These are phyloP conservation scores for Trichoderma guizhouense DNA, from an alignment of 2,329 filamentous ascomycete species.

Conservation along the genomic window DNA sequence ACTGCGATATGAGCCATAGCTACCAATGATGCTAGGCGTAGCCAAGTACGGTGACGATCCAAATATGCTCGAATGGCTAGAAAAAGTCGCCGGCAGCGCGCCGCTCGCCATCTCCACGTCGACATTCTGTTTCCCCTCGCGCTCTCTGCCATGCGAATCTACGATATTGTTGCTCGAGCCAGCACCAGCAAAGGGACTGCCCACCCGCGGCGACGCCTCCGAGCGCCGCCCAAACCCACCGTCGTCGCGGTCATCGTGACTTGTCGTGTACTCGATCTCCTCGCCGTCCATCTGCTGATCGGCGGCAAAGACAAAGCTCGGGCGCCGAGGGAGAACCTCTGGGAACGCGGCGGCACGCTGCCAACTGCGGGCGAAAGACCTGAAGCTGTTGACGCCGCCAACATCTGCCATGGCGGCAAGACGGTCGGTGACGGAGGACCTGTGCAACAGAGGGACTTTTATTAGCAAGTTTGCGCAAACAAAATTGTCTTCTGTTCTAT, in stretches of 20 bases:
- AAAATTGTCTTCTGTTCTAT: not conserved
- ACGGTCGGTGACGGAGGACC: conserved; percentile 57
- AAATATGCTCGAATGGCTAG: conserved; percentile 47
- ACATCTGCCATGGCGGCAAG: conserved; percentile 63
- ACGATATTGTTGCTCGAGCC: conserved; percentile 24
- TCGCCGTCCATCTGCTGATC: conserved; percentile 41
- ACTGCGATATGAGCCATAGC: conserved; percentile 58
- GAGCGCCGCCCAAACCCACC: conserved; percentile 52
- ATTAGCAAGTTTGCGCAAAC: not conserved
- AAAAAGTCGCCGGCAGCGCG: conserved; percentile 29
- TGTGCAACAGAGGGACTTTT: conserved; percentile 26
- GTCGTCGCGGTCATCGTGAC: conserved; percentile 37
- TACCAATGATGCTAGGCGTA: conserved; percentile 67
- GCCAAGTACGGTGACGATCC: conserved; percentile 58
- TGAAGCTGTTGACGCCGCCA: conserved; percentile 89
- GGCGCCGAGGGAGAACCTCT: conserved; percentile 78
- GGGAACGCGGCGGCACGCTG: conserved; percentile 84
- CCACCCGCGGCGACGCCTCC: conserved; percentile 35
- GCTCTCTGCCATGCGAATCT: conserved; percentile 34
- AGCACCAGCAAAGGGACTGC: conserved; percentile 24
- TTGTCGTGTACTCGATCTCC: conserved; percentile 40
- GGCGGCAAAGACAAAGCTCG: conserved; percentile 66
- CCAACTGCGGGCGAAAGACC: conserved; percentile 91
- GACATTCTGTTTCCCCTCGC: conserved; percentile 45
- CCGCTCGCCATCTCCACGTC: conserved; percentile 41